Conservation (phyloP, 345 rosid species). For the Salix purpurea region DNA sequence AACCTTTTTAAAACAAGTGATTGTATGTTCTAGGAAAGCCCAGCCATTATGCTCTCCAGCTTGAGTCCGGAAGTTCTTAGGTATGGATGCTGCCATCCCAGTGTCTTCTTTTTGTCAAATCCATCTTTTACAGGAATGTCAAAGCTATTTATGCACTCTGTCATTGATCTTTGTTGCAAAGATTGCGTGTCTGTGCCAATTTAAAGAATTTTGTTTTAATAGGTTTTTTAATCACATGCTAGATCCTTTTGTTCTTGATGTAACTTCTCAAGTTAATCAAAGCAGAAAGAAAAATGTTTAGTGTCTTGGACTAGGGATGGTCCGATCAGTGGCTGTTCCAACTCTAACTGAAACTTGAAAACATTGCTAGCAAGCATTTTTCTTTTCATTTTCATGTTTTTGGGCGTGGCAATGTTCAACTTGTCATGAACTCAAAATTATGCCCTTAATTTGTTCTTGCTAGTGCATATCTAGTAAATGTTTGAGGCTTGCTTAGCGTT, state of each 20-base stretch:
- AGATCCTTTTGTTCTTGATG: not conserved
- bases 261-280: not conserved
- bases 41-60: not conserved
- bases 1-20: not conserved
- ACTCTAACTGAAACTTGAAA: not conserved
- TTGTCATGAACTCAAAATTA: not conserved
- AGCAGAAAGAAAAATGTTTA: not conserved
- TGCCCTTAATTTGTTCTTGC: not conserved
- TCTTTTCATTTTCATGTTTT: not conserved
- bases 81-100: no score
- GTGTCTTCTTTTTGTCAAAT: not conserved
- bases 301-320: not conserved
- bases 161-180: not conserved
- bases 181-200: not conserved
- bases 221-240: not conserved
- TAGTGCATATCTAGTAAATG: not conserved
- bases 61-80: not conserved
- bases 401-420: not conserved
- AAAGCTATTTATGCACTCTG: not conserved
- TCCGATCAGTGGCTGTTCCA: not conserved
- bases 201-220: not conserved
- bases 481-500: not conserved
- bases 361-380: not conserved
- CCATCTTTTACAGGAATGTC: not conserved
- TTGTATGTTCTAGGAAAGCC: not conserved